Base-by-base conservation (phyloP, 2,329 filamentous ascomycete species). In the Trichoderma breve region DNA sequence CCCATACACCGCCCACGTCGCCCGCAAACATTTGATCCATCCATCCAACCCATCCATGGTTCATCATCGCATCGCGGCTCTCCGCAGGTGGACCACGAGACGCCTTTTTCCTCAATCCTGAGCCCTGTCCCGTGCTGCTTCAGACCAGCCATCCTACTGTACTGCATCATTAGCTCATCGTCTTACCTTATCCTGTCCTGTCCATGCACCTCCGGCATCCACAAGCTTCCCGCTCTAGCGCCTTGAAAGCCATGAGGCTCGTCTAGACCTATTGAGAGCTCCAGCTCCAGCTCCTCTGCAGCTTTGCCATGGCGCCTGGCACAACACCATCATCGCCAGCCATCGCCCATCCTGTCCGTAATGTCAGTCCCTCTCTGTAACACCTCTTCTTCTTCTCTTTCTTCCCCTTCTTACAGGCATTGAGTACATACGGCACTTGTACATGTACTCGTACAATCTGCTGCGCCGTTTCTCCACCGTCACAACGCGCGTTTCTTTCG, bases 181-280 rank as follows among this genome's bases (percentile, higher is more conserved):
- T 51, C 55, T 47, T 24, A 51, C 55, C 14, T 39, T 51, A 1
- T 51, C 28, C 55, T 39, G 36, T 39, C 15, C 36, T 53, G 4
- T 51, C 28, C 36, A 36, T 53, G n/a, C 39, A 51, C 58, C 58
- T 64, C 62, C 18, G 39, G 39, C 39, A 21, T 47, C 43, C 39
- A 24, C 65, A 61, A 26, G 66, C 57, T 69, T 69, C 28, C 66
- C 57, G 39, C 66, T 24, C 64, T 62, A 70, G 57, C 57, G 66
- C 57, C 34, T 43, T n/a, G 55, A 30, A 36, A 36, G 66, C 66
- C 8, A 70, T 70, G 66, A 70, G 58, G 66, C 66, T 62, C 39
- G 12, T 36, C 66, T 62, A 51, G 26, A 61, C n/a, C 57, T 30
- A 14, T 18, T 36, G 0, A 7, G 34, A 36, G 34, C 34, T 36